Evolutionary conservation across 129 eudicot species (phyloP).

Genomic region (Flaveria brownii): DNA sequence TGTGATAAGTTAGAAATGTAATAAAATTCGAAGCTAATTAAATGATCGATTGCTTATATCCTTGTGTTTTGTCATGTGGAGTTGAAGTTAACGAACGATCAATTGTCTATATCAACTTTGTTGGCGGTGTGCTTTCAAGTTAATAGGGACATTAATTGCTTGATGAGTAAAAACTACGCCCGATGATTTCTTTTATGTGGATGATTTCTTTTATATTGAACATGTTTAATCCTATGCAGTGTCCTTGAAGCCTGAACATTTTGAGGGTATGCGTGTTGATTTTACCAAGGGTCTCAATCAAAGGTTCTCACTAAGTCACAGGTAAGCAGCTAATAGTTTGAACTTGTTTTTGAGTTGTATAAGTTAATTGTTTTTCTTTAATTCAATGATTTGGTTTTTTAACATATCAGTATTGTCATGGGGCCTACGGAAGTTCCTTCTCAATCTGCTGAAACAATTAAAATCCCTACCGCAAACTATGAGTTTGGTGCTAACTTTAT

Average conservation of each 20-base stretch:
- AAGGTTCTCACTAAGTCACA: slow-evolving; percentile 78
- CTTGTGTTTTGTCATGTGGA: not conserved
- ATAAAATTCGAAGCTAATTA: not conserved
- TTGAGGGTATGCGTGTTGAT: slow-evolving; percentile 95
- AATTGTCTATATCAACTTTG: not conserved
- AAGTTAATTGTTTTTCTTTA: not conserved
- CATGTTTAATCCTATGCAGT: slow-evolving; percentile 38
- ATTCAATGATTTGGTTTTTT: not conserved
- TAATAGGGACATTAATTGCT: not conserved
- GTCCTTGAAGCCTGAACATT: slow-evolving; percentile 81
- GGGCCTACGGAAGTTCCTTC: slow-evolving; percentile 90
- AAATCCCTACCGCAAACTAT: slow-evolving; percentile 74
- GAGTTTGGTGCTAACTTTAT: slow-evolving; percentile 94
- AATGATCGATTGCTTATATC: not conserved
- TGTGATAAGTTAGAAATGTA: not conserved
- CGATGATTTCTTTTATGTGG: not conserved
- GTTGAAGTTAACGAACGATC: not conserved
- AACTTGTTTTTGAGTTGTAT: not conserved
- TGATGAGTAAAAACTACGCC: not conserved
- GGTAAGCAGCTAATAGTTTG: slow-evolving; percentile 35
- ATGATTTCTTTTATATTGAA: not conserved
- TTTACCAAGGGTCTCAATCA: slow-evolving; percentile 82
- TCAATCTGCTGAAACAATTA: slow-evolving; percentile 69
- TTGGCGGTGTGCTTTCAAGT: not conserved
- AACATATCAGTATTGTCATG: slow-evolving; percentile 60